A percentile compares a stretch with the other conserved stretches of the same genome.
phyloP scores from a whole-genome alignment of 169 alveolate species.

The Plasmodium gaboni region DNA sequence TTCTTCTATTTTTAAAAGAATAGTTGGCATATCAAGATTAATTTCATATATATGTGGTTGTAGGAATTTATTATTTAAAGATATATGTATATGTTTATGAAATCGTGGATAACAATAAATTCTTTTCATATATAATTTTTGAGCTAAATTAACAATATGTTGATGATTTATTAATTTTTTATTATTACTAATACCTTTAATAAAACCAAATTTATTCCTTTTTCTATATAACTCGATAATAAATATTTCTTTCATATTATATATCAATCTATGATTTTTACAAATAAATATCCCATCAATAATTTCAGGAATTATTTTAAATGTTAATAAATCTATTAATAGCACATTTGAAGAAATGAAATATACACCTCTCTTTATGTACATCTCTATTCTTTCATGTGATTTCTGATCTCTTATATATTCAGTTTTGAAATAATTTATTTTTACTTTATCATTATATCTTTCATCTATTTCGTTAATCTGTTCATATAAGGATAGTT shows the following conservation, averaged over 20 bases:
- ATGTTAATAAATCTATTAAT: constrained; percentile 68
- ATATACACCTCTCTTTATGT: constrained; percentile 68
- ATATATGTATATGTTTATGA: constrained; percentile 67
- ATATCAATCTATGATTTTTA: constrained; percentile 55
- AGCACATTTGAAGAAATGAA: constrained; percentile 68
- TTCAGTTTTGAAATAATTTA: constrained; percentile 65
- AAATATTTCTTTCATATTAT: constrained; percentile 52
- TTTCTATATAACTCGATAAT: constrained; percentile 67
- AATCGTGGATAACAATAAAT: constrained; percentile 68
- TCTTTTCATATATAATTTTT: constrained; percentile 46
- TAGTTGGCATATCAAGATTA: constrained; percentile 29
- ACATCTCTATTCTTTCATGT: constrained; percentile 68
- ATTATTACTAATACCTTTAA: constrained; percentile 69
- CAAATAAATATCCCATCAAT: constrained; percentile 75
- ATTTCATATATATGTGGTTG: constrained; percentile 75
- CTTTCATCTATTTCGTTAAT: constrained; percentile 30
- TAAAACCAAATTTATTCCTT: constrained; percentile 73
- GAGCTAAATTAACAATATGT: constrained; percentile 28
- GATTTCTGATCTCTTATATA: constrained; percentile 65
- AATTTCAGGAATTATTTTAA: constrained; percentile 75
- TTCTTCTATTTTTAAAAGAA: constrained; percentile 29
- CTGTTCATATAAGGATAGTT: constrained; percentile 24
- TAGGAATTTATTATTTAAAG: constrained; percentile 61
- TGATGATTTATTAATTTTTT: constrained; percentile 49
- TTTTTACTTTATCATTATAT: constrained; percentile 37